Base-by-base conservation (phyloP, 345 rosid species). In the Aquilaria yunnanensis region DNA sequence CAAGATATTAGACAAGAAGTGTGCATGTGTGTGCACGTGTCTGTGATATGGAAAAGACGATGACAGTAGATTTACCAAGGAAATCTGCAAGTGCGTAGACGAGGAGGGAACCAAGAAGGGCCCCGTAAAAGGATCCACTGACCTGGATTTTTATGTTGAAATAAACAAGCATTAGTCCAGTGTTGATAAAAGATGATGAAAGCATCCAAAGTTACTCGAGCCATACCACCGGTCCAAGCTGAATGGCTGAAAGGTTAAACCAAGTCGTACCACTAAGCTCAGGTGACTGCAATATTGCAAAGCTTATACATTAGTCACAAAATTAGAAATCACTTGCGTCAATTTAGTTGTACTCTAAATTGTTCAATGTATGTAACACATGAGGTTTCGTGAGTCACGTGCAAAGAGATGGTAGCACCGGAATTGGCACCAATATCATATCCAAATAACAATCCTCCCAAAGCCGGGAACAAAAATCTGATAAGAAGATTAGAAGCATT, bases 341-440 rank as follows among this genome's bases (percentile, higher is more conserved):
- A 51, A 50, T 16, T 49, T 43, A 54, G 31, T 13, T 50, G 14
- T 23, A 13, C 51, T 14, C 14, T 45, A 43, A 49, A 58, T 23
- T 23, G n/a, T 48, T 12, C 46, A 37, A 51, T 5, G 12, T 46
- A 29, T 47, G 14, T 32, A 58, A 55, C 47, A 5, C 32, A 59
- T 37, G 45, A 23, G 50, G 65, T 5, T 29, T 12, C 45, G 32
- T 16, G 23, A 16, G 23, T 16, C 56, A 86, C 95, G 97, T 94
- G 96, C 74, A 90, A 71, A 12, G 96, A 90, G 77, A 94, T 56
- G 33, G 97, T 62, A 62, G 97, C 97, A 56, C 99, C 97, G 10
- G 96, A 90, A 45, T 95, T 94, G 51, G 99, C 98, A 58, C 97
- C 98, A 70, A 93, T 93, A 76, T 93, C 98, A 73, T 93, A 90